Evolutionary conservation across 179 eudicot genomes (phyloP), one percentile per base, ranked within the genome.

Genomic region (Camellia oleifera): DNA sequence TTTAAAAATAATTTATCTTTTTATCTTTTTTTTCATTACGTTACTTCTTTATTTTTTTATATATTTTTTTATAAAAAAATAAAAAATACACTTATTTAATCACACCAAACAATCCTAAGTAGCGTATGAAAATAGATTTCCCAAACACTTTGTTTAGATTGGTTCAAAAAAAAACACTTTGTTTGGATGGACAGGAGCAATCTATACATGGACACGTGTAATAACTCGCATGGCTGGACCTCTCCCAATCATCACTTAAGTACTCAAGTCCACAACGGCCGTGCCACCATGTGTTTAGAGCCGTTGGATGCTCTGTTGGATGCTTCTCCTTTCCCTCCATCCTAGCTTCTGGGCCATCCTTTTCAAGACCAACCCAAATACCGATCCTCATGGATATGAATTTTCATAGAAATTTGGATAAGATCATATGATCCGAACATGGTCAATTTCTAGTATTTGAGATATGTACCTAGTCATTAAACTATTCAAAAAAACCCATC

Each of bases 221-320:
- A 6, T 45, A 10, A 11, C 7, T 58, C 13, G 7, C 52, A 7
- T 1, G 48, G 76, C 7, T 7, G 40, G 26, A 6, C 76, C 18
- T 72, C 46, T 72, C 76, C 76, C 14, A 23, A 23, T 26, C 74
- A 70, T 11, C 14, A 4, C 18, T 61, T 17, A 11, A 50, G 57
- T 72, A 18, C 18, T 52, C 18, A 32, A 23, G 32, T 5, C 48
- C 13, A 26, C 57, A 53, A 26, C 63, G n/a, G 18, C 77, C 44
- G 5, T 3, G 78, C 63, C 9, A 10, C 77, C 44, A 10, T 3
- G 78, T 12, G 23, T 75, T 61, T 4, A 45, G 11, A 60, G 78
- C 78, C 78, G 68, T 60, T 42, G 53, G 78, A 75, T 75, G 68
- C 20, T 18, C 78, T 68, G 68, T 60, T 42, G 53, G 78, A 75